Percentiles rank a stretch among this genome's conserved stretches.
Evolutionary conservation across 2,329 filamentous ascomycete genomes (phyloP).

Genomic region (Hysterium pulicare): DNA sequence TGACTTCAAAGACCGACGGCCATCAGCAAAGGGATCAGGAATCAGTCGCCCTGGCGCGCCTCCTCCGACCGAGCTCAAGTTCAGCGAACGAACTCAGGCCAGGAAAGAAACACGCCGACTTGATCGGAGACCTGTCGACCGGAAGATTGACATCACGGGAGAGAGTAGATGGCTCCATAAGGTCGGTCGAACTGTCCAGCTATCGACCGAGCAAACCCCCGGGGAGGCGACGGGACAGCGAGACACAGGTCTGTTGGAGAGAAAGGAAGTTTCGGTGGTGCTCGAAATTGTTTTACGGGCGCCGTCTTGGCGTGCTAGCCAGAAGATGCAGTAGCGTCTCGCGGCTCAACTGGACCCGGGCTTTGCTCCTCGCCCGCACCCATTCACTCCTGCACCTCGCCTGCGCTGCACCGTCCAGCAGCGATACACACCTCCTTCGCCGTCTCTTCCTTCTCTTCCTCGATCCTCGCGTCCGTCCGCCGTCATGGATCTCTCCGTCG

Average conservation of each 20-base stretch:
- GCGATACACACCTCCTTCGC: background rate
- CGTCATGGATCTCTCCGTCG: constrained; percentile 57
- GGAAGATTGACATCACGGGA: constrained; percentile 78
- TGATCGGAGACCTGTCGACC: constrained; percentile 93
- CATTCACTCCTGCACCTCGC: constrained; percentile 4
- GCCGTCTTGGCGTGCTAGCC: constrained; percentile 19
- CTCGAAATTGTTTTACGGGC: constrained; percentile 38
- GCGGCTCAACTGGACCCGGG: constrained; percentile 6
- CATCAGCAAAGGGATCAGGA: constrained; percentile 71
- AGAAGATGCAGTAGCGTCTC: constrained; percentile 8
- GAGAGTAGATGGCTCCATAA: constrained; percentile 69
- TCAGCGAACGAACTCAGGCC: constrained; percentile 48
- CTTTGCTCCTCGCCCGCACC: too few relatives aligned
- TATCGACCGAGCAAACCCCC: constrained; percentile 67
- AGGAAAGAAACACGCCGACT: constrained; percentile 52
- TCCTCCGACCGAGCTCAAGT: constrained; percentile 38
- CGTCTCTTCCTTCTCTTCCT: constrained; percentile 5
- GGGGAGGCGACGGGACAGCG: constrained; percentile 63
- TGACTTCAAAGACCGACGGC: constrained; percentile 86
- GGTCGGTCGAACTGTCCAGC: constrained; percentile 79
- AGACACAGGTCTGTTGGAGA: constrained; percentile 75
- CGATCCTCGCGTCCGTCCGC: too few relatives aligned
- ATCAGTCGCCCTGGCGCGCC: constrained; percentile 35
- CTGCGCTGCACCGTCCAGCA: too few relatives aligned
- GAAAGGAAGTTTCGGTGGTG: constrained; percentile 28